phyloP scores from a whole-genome alignment of 768 basidiomycete genomes.

The Kwoniella sp. region DNA sequence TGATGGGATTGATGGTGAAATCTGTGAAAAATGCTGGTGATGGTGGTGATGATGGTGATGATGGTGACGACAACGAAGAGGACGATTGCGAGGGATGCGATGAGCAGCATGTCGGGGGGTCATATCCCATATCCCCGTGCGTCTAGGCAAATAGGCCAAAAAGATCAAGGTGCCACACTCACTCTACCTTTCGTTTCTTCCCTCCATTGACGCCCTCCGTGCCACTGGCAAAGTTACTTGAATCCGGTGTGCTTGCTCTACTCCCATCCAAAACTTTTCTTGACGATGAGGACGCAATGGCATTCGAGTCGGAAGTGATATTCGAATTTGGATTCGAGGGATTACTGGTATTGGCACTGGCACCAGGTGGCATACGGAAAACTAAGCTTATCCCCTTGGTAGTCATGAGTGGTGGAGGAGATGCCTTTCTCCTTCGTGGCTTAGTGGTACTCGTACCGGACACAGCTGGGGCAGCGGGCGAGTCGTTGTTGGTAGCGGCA shows the following conservation, averaged over 20 bases:
- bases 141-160: neutral
- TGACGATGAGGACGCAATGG: neutral
- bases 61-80: slow-evolving; percentile 3
- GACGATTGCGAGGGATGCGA: slow-evolving; percentile 1
- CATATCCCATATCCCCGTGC: neutral
- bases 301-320: neutral
- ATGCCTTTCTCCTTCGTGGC: slow-evolving; percentile 5
- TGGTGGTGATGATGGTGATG: slow-evolving; percentile 6
- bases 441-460: slow-evolving; percentile 10
- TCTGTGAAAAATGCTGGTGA: neutral
- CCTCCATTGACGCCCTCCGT: neutral
- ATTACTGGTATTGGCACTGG: neutral
- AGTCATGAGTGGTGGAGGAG: slow-evolving; percentile 16
- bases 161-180: slow-evolving; percentile 22
- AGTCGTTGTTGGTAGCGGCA: neutral
- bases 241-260: slow-evolving; percentile 18
- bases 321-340: neutral
- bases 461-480: neutral
- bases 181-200: slow-evolving; percentile 28
- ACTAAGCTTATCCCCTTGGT: slow-evolving; percentile 27
- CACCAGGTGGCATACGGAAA: slow-evolving; percentile 21
- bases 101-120: neutral
- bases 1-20: neutral
- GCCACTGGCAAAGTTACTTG: neutral
- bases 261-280: neutral